A percentile compares a stretch with the other conserved stretches of the same genome.
Evolutionary conservation across 495 filamentous ascomycete genomes (phyloP).

Genomic region (Mycothermus thermophilus): DNA sequence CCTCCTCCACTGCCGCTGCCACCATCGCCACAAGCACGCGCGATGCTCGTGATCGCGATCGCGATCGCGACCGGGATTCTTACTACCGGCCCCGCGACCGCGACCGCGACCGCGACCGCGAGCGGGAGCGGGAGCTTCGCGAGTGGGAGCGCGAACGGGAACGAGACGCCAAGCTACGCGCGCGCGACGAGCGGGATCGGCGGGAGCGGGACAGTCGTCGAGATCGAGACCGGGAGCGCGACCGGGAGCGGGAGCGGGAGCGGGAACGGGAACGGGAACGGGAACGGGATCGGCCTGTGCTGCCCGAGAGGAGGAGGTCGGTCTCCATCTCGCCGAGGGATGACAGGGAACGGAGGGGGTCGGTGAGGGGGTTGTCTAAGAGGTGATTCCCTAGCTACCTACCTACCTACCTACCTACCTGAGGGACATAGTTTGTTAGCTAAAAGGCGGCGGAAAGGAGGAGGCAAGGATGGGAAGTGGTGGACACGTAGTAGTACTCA

Average conservation of each 20-base stretch:
- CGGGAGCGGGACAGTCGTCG: constrained; percentile 1
- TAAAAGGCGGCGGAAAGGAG: too few species aligned
- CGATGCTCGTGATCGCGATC: neutral
- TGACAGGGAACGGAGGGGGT: too few species aligned
- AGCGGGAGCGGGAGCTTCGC: constrained; percentile 1
- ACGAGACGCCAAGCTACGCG: too few species aligned
- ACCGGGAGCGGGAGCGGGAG: constrained; percentile 3
- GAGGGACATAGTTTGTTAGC: too few species aligned
- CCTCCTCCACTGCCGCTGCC: too few species aligned
- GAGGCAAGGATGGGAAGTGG: too few species aligned
- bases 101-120: neutral
- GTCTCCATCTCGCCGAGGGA: too few species aligned
- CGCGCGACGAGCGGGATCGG: constrained; percentile 2
- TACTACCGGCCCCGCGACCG: neutral
- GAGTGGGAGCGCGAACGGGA: constrained; percentile 4
- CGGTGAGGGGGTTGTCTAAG: too few species aligned
- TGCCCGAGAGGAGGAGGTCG: constrained; percentile 3
- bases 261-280: neutral
- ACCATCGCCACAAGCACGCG: too few species aligned
- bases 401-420: too few species aligned
- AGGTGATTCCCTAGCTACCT: too few species aligned
- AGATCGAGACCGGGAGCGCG: constrained; percentile 6
- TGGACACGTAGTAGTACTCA: too few species aligned
- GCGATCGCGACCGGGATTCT: constrained; percentile 1
- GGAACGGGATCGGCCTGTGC: constrained; percentile 7